Conservation (phyloP, 1,284 basidiomycete genomes). For the Leccinum subrobustum region DNA sequence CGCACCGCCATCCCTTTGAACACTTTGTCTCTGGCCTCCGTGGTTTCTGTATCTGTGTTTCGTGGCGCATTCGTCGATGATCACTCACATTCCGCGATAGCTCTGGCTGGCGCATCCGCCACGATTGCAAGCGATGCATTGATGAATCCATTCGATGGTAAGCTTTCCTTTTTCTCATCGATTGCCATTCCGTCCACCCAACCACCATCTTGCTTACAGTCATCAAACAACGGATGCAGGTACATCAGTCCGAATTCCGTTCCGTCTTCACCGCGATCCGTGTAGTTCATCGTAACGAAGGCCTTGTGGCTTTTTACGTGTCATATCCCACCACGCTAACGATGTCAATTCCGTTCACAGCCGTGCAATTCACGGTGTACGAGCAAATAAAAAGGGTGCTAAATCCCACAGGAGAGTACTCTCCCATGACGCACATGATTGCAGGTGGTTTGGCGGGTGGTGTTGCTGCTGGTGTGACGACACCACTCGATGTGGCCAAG, state of each 20-base stretch:
- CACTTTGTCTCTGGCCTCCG: not conserved
- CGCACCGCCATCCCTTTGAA: not conserved
- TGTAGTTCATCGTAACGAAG: slow-evolving; percentile 85
- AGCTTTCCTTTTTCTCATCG: slow-evolving; percentile 28
- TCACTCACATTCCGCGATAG: slow-evolving; percentile 40
- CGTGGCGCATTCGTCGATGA: not conserved
- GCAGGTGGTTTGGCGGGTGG: slow-evolving; percentile 93
- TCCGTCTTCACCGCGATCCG: slow-evolving; percentile 82
- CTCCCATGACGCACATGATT: slow-evolving; percentile 87
- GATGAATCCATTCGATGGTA: slow-evolving; percentile 99
- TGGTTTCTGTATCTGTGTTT: not conserved
- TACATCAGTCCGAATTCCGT: slow-evolving; percentile 88
- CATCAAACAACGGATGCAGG: slow-evolving; percentile 99
- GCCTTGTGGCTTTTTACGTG: slow-evolving; percentile 92
- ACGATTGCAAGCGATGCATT: slow-evolving; percentile 95
- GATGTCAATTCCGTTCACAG: slow-evolving; percentile 98
- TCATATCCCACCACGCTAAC: slow-evolving; percentile 98
- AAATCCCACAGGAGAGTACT: slow-evolving; percentile 88
- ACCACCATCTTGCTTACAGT: slow-evolving; percentile 51
- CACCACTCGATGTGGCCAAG: slow-evolving; percentile 98
- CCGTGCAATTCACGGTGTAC: slow-evolving; percentile 96
- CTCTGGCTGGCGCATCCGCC: slow-evolving; percentile 91
- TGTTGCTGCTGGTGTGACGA: slow-evolving; percentile 94
- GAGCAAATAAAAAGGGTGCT: slow-evolving; percentile 88
- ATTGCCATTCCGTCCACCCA: slow-evolving; percentile 9